Evolutionary conservation across 441 rosid species (phyloP), one percentile per base, ranked within the genome.

Genomic region (Populus tomentosa): DNA sequence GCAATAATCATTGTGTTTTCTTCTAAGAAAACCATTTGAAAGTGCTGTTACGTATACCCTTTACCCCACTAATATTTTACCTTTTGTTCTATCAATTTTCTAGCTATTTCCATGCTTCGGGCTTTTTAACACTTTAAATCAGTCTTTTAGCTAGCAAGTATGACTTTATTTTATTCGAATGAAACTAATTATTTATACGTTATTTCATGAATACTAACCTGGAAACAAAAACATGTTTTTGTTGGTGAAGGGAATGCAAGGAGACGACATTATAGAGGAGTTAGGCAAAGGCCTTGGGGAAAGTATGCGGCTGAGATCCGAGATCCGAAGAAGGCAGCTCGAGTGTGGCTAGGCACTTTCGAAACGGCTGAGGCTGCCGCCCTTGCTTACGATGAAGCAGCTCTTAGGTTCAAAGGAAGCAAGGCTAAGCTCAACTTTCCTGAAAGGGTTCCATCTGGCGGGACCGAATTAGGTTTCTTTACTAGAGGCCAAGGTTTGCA

Each of bases 261-360:
- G 82, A 88, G 86, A 80, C 88, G 92, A 42, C 92, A 91, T 69
- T 94, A 94, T 76, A 87, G 97, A 86, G 98, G 98, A 69, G 98
- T 94, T 11, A 82, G 98, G 73, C 98, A 92, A 82, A 76, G 98
- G 38, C 98, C 98, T 2, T 94, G 98, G 98, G 98, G 98, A 0
- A 94, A 92, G 62, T 94, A 89, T 88, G 98, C 98, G 0, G 91
- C 98, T 0, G 98, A 94, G 83, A 94, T 94, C 5, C 85, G 98
- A 0, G 98, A 94, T 76, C 98, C 98, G 0, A 86, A 88, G 75
- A 94, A 94, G 72, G 98, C 97, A 5, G 97, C 98, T 30, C 82
- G 98, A 0, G 98, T 94, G 8, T 94, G 98, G 98, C 89, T 94
- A 1, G 98, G 98, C 16, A 94, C 98, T 18, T 94, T 94, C 32